Evolutionary conservation across 148 eudicot genomes (phyloP), one percentile per base, ranked within the genome.

Genomic region (Beta vulgaris): DNA sequence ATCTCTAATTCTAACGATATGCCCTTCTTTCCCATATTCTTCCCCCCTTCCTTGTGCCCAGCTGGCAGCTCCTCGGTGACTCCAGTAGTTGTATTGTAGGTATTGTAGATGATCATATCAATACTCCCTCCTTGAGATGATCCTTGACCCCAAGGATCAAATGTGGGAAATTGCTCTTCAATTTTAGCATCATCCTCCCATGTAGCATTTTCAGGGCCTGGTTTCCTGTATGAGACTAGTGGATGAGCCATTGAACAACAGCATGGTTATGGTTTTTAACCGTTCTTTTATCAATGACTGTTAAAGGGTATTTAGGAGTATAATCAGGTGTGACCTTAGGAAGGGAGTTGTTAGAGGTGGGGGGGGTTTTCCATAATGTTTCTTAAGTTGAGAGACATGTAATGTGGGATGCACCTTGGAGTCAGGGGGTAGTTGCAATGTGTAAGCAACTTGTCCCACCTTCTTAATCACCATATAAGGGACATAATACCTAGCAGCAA

Each of bases 91-190:
- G n/a, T n/a, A n/a, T n/a, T n/a, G n/a, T n/a, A n/a, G n/a, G n/a
- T n/a, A n/a, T n/a, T n/a, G n/a, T n/a, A n/a, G n/a, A n/a, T n/a
- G n/a, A n/a, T n/a, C n/a, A n/a, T n/a, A n/a, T n/a, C n/a, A n/a
- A n/a, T n/a, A n/a, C n/a, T n/a, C n/a, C n/a, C 60, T 25, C 26
- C 60, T 18, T 55, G 3, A 55, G 29, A 4, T 55, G 60, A 55
- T 55, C 23, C 60, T 55, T 55, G 60, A n/a, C n/a, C 26, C 25
- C 60, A 55, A 55, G 60, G 60, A 55, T 55, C 60, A 55, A 55
- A 55, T 2, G 60, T 18, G 21, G 60, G 60, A 21, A 19, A 55
- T 25, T 18, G 7, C 26, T 55, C 9, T 25, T 55, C 26, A 8
- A 55, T n/a, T 0, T 55, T 34, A 23, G 18, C 18, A 1, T 7